phyloP scores from a whole-genome alignment of 2,329 filamentous ascomycete genomes.

The Davidsoniella eucalypti region DNA sequence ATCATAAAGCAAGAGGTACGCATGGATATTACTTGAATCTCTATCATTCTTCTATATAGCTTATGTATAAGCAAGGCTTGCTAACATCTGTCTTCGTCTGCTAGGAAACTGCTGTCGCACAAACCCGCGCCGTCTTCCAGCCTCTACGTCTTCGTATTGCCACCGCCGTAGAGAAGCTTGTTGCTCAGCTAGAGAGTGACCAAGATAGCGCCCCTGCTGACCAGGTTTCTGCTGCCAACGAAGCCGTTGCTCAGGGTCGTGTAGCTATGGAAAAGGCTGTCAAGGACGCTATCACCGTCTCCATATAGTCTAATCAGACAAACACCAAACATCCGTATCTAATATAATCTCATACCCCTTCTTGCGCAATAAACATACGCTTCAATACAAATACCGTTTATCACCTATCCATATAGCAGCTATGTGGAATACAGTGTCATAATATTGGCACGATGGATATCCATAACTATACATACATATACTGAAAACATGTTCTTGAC shows the following conservation, averaged over 20 bases:
- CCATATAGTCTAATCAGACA: not conserved
- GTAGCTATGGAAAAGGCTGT: conserved; percentile 14
- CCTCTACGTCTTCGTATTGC: conserved; percentile 54
- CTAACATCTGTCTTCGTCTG: not conserved
- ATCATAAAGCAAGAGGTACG: conserved; percentile 74
- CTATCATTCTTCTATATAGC: not conserved
- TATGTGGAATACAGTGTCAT: too few species aligned
- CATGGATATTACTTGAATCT: conserved; percentile 2
- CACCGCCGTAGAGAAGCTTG: conserved; percentile 54
- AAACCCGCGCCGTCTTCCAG: conserved; percentile 72
- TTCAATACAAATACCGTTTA: too few species aligned
- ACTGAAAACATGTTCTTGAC: too few species aligned
- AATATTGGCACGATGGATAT: too few species aligned
- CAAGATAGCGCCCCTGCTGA: conserved; percentile 29
- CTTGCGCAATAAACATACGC: too few species aligned
- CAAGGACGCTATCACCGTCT: conserved; percentile 7
- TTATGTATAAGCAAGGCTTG: conserved; percentile 1
- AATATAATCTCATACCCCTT: too few species aligned
- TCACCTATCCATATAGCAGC: too few species aligned
- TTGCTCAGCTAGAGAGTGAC: conserved; percentile 56
- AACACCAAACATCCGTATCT: too few species aligned
- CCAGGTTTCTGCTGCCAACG: conserved; percentile 39
- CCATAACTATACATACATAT: too few species aligned
- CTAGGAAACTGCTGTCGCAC: conserved; percentile 53
- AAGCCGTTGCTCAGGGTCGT: conserved; percentile 35